Percentiles rank a stretch among this genome's conserved stretches.
phyloP scores from a whole-genome alignment of 768 basidiomycete species.

The Pleurotus pulmonarius region DNA sequence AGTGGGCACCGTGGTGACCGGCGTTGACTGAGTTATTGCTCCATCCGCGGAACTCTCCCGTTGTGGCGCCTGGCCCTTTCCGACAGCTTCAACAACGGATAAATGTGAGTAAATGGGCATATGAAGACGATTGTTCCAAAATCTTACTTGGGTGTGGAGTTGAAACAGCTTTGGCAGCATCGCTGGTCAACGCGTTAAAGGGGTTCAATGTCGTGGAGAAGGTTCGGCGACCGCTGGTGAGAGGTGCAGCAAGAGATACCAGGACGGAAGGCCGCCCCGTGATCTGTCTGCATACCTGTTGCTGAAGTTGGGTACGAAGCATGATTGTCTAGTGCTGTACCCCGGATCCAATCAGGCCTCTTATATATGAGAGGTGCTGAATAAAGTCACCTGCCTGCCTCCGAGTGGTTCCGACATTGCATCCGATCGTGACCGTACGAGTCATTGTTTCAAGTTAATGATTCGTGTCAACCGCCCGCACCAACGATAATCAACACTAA shows the following conservation, averaged over 20 bases:
- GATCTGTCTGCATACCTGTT: neutral
- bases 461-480: neutral
- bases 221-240: neutral
- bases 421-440: neutral
- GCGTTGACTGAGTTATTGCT: slow-evolving; percentile 35
- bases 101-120: too few relatives aligned
- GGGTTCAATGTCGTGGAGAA: neutral
- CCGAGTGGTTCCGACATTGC: slow-evolving; percentile 1
- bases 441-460: neutral
- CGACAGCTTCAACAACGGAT: too few relatives aligned
- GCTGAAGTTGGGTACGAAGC: neutral
- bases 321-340: neutral
- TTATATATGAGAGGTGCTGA: neutral
- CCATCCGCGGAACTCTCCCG: neutral
- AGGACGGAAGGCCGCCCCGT: neutral
- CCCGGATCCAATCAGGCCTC: neutral
- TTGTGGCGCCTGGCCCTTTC: neutral
- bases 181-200: neutral
- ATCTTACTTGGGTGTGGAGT: slow-evolving; percentile 1
- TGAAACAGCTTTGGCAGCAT: neutral
- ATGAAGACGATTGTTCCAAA: too few relatives aligned
- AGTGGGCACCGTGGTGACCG: slow-evolving; percentile 50
- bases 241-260: neutral
- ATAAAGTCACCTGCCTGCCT: neutral
- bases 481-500: neutral